Conservation (phyloP, 2,329 filamentous ascomycete genomes). For the Aspergillus spinulosporus region DNA sequence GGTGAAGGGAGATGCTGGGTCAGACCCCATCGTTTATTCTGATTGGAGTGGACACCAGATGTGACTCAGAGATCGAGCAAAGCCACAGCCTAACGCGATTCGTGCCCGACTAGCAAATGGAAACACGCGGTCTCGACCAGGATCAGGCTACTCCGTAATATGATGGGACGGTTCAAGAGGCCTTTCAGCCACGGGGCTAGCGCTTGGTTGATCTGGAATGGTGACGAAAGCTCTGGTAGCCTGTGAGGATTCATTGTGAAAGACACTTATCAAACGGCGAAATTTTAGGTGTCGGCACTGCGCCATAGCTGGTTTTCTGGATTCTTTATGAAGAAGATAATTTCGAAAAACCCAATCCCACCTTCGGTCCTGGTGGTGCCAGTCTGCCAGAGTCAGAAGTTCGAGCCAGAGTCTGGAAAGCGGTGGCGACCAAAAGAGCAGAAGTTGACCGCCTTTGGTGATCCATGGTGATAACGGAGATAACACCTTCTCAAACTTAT, state of each 20-base stretch:
- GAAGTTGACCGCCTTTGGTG: constrained; percentile 14
- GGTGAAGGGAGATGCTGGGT: background rate
- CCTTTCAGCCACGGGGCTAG: constrained; percentile 3
- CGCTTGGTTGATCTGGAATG: background rate
- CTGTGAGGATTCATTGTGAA: background rate
- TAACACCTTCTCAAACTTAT: constrained; percentile 10
- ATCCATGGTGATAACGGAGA: constrained; percentile 24
- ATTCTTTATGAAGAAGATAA: background rate
- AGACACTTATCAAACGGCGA: background rate
- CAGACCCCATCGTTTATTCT: constrained; percentile 3
- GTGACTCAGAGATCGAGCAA: constrained; percentile 12
- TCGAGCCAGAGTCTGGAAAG: background rate
- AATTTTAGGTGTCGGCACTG: background rate
- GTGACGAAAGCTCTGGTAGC: constrained; percentile 2
- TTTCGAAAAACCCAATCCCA: background rate
- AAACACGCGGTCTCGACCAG: background rate
- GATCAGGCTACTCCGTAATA: background rate
- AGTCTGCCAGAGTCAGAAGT: no score
- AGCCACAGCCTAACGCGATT: constrained; percentile 15
- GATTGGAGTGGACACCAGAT: constrained; percentile 8
- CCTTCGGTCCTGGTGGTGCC: background rate
- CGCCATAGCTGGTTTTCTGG: background rate
- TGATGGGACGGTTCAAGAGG: background rate
- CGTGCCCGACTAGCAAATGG: constrained; percentile 12
- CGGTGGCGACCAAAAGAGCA: background rate